Conservation (phyloP, 805 yeast species). For the Clavispora phyllophila region DNA sequence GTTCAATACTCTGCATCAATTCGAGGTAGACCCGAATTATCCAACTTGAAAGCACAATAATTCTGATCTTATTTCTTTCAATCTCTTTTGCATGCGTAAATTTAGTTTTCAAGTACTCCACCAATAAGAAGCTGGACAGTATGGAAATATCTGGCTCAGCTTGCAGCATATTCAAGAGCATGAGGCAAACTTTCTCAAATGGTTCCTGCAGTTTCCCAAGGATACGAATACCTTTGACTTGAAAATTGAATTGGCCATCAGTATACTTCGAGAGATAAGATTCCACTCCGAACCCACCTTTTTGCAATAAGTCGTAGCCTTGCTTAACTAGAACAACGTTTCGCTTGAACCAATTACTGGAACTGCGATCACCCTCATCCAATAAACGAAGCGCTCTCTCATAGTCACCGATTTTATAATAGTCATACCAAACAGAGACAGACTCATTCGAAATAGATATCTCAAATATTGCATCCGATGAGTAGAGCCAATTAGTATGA, state of each 20-base stretch:
- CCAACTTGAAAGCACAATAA: conserved; percentile 58
- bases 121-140: conserved; percentile 22
- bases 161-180: conserved; percentile 25
- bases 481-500: conserved; percentile 75
- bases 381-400: conserved; percentile 54
- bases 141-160: conserved; percentile 7
- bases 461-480: conserved; percentile 61
- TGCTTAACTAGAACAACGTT: conserved; percentile 50
- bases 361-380: neutral
- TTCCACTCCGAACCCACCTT: conserved; percentile 12
- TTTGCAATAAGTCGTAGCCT: conserved; percentile 44
- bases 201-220: conserved; percentile 62
- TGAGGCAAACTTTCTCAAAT: conserved; percentile 64
- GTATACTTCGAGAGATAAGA: neutral
- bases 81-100: conserved; percentile 19
- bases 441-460: conserved; percentile 65
- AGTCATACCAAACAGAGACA: conserved; percentile 62
- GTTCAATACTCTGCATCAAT: conserved; percentile 39
- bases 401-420: conserved; percentile 31
- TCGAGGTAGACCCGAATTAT: conserved; percentile 55
- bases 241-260: conserved; percentile 3
- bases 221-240: conserved; percentile 28
- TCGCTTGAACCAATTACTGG: conserved; percentile 5
- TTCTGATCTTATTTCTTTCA: conserved; percentile 26
- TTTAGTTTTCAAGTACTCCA: conserved; percentile 32